phyloP scores from a whole-genome alignment of 257 asterid genomes.

The Rauvolfia tetraphylla region DNA sequence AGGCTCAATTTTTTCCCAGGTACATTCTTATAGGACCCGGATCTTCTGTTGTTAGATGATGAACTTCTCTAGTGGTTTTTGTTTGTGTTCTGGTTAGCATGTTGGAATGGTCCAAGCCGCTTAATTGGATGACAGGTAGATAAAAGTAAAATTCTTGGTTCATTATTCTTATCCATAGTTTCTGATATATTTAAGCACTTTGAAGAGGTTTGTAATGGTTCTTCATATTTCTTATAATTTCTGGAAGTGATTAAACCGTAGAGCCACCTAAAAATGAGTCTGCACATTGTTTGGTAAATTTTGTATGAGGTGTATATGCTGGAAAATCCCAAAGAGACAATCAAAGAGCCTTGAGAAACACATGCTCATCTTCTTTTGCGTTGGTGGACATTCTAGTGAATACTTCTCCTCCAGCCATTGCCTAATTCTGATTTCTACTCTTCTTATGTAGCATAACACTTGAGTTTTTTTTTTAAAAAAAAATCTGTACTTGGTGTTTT shows the following conservation, averaged over 20 bases:
- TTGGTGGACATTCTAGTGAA: not conserved
- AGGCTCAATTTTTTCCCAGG: constrained; percentile 94
- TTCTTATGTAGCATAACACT: not conserved
- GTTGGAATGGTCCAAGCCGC: not conserved
- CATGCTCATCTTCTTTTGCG: not conserved
- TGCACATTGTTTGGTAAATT: not conserved
- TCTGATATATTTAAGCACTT: not conserved
- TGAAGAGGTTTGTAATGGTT: not conserved
- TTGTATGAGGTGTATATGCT: not conserved
- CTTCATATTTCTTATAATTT: not conserved
- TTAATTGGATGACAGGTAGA: not conserved
- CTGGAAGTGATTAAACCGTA: not conserved
- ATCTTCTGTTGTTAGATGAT: not conserved
- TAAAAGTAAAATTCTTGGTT: not conserved
- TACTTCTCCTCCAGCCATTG: not conserved
- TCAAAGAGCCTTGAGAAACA: not conserved
- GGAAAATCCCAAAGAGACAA: not conserved
- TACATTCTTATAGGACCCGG: constrained; percentile 20
- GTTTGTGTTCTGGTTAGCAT: constrained; percentile 7
- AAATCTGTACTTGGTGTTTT: not conserved
- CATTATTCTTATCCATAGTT: not conserved
- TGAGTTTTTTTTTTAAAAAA: too few species aligned
- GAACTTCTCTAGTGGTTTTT: not conserved
- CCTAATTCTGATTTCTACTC: not conserved
- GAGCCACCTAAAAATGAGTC: not conserved